These are phyloP conservation scores for Aspergillus kassunensis DNA, from an alignment of 495 filamentous ascomycete genomes.

Conservation along the genomic window DNA sequence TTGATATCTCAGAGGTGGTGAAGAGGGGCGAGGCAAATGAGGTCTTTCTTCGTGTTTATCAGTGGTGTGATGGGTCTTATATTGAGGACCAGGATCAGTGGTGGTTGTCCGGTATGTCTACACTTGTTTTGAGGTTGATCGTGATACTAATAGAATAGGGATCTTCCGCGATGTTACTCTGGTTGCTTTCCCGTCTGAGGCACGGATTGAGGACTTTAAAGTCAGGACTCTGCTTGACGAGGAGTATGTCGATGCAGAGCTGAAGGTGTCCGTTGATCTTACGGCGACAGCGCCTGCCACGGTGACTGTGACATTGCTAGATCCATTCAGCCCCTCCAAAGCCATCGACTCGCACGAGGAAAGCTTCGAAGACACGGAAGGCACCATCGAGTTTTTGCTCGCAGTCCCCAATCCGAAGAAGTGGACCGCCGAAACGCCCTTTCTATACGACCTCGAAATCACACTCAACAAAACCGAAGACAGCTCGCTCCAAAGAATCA, in stretches of 20 bases:
- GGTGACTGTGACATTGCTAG: slow-evolving; percentile 32
- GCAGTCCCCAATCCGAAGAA: slow-evolving; percentile 45
- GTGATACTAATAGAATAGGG: slow-evolving; percentile 27
- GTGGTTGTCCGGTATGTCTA: slow-evolving; percentile 47
- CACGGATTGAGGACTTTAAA: slow-evolving; percentile 56
- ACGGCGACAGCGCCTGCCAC: slow-evolving; percentile 18
- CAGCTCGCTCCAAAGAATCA: slow-evolving; percentile 33
- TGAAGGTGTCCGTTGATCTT: slow-evolving; percentile 44
- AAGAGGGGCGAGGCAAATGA: slow-evolving; percentile 41
- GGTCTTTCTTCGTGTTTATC: slow-evolving; percentile 56
- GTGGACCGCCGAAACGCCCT: slow-evolving; percentile 66
- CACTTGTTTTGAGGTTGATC: not conserved
- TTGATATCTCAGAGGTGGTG: slow-evolving; percentile 51
- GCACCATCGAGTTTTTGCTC: slow-evolving; percentile 29
- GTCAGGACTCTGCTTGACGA: slow-evolving; percentile 52
- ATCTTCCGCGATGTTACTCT: slow-evolving; percentile 68
- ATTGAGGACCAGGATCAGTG: slow-evolving; percentile 63
- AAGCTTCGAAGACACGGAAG: not conserved
- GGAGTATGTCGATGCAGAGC: slow-evolving; percentile 49
- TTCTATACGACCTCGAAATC: slow-evolving; percentile 51
- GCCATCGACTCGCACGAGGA: not conserved
- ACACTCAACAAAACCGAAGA: slow-evolving; percentile 15
- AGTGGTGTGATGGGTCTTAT: slow-evolving; percentile 60
- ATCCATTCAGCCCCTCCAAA: slow-evolving; percentile 13
- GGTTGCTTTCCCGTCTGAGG: slow-evolving; percentile 46